Conservation (phyloP, 768 basidiomycete genomes). For the Kwoniella sp. region DNA sequence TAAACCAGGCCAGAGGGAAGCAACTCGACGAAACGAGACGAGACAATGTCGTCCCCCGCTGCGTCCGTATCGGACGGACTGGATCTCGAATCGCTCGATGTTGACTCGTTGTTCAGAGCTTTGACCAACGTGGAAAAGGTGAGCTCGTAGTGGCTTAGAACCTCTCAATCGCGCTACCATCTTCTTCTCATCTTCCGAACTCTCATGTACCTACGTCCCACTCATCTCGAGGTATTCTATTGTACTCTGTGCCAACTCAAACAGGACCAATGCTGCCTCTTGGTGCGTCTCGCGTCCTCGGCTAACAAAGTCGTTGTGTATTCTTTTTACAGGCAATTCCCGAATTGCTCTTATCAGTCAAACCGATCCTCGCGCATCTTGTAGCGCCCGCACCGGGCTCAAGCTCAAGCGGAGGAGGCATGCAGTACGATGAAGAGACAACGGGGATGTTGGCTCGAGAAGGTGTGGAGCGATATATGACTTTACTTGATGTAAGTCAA, state of each 20-base stretch:
- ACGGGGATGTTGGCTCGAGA: constrained; percentile 29
- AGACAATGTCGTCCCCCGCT: constrained; percentile 10
- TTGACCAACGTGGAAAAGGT: constrained; percentile 44
- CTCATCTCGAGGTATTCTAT: no score
- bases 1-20: no score
- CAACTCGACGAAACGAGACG: no score
- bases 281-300: no score
- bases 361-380: constrained; percentile 43
- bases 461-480: constrained; percentile 41
- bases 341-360: constrained; percentile 33
- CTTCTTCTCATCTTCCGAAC: not conserved
- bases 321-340: constrained; percentile 36
- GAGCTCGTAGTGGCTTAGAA: no score
- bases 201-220: no score
- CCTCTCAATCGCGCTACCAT: no score
- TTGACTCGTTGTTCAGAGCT: constrained; percentile 38
- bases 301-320: no score
- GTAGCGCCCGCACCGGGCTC: not conserved
- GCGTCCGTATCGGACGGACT: constrained; percentile 25
- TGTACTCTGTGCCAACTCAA: no score
- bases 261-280: no score
- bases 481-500: constrained; percentile 43
- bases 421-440: constrained; percentile 22
- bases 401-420: not conserved
- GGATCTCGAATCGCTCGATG: constrained; percentile 38